A percentile compares a stretch with the other conserved stretches of the same genome.
Conservation (phyloP, 164 flowering plant genomes). For the Euptelea pleiosperma region DNA sequence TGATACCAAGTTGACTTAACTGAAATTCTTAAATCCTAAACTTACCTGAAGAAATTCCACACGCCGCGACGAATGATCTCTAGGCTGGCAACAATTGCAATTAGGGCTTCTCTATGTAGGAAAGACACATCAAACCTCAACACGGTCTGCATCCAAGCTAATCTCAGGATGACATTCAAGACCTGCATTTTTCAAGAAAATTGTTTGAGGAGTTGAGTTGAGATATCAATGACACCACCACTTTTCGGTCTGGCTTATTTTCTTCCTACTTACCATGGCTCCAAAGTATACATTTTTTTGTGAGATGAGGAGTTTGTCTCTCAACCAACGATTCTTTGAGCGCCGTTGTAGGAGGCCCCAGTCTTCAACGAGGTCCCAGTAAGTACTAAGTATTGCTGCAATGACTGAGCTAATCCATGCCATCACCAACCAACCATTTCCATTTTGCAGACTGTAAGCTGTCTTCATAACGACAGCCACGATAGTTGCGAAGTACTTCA, state of each 20-base stretch:
- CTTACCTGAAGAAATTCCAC: conserved; percentile 73
- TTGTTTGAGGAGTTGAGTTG: too few relatives aligned
- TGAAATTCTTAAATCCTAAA: not conserved
- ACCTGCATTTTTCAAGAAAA: not conserved
- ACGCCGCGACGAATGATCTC: conserved; percentile 71
- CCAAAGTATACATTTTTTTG: conserved; percentile 53
- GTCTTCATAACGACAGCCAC: conserved; percentile 63
- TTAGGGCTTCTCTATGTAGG: conserved; percentile 32
- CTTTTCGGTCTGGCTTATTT: not conserved
- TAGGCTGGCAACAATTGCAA: conserved; percentile 41
- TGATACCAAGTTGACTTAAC: too few relatives aligned
- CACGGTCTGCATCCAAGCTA: conserved; percentile 57
- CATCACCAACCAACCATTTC: conserved; percentile 37
- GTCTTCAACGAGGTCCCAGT: conserved; percentile 70
- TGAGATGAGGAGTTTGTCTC: conserved; percentile 60
- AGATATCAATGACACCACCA: not conserved
- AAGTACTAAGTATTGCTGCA: conserved; percentile 46
- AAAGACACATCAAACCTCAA: conserved; percentile 26
- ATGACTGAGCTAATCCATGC: conserved; percentile 49
- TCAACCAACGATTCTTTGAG: conserved; percentile 57
- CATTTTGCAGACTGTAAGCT: conserved; percentile 35
- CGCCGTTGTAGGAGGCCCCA: conserved; percentile 71
- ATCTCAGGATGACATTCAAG: too few relatives aligned
- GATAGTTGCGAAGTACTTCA: conserved; percentile 60
- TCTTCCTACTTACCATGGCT: conserved; percentile 71